A percentile compares a stretch with the other conserved stretches of the same genome.
These are phyloP conservation scores for Lasiodiplodia hormozganensis DNA, from an alignment of 2,329 filamentous ascomycete genomes.

Conservation along the genomic window DNA sequence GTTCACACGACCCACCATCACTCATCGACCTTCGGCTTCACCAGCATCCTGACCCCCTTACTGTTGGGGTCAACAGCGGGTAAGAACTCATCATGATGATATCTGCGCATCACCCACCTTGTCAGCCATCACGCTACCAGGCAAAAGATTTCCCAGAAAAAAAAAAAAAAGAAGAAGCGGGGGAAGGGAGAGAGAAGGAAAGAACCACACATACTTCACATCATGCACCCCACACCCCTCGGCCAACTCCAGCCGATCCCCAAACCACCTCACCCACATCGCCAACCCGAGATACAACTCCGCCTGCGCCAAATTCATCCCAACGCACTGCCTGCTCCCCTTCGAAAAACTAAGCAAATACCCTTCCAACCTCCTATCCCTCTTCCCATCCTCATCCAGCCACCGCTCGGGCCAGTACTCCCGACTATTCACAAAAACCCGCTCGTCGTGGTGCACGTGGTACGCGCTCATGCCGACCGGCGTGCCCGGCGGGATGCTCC, in stretches of 20 bases:
- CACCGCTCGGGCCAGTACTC: conserved; percentile 40
- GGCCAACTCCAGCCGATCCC: conserved; percentile 24
- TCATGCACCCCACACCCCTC: conserved; percentile 37
- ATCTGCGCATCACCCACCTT: conserved; percentile 22
- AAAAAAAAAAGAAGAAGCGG: background rate
- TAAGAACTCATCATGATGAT: conserved; percentile 49
- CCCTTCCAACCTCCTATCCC: conserved; percentile 24
- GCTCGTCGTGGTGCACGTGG: conserved; percentile 33
- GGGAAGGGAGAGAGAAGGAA: too few relatives aligned
- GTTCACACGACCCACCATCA: background rate
- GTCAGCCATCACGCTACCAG: background rate
- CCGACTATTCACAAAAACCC: conserved; percentile 37
- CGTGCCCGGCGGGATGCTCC: conserved; percentile 28
- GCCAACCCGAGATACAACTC: conserved; percentile 30
- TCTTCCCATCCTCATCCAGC: conserved; percentile 16
- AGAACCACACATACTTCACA: conserved; percentile 31
- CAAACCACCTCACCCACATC: conserved; percentile 28
- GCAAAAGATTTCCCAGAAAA: background rate
- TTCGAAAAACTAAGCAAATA: conserved; percentile 30
- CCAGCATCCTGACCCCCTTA: conserved; percentile 44
- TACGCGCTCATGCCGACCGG: conserved; percentile 30
- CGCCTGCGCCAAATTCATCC: conserved; percentile 27
- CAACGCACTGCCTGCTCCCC: conserved; percentile 31
- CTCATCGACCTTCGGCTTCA: conserved; percentile 2
- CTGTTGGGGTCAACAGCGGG: conserved; percentile 42